Conservation (phyloP, 2,329 filamentous ascomycete genomes). For the Cryphonectria naterciae region DNA sequence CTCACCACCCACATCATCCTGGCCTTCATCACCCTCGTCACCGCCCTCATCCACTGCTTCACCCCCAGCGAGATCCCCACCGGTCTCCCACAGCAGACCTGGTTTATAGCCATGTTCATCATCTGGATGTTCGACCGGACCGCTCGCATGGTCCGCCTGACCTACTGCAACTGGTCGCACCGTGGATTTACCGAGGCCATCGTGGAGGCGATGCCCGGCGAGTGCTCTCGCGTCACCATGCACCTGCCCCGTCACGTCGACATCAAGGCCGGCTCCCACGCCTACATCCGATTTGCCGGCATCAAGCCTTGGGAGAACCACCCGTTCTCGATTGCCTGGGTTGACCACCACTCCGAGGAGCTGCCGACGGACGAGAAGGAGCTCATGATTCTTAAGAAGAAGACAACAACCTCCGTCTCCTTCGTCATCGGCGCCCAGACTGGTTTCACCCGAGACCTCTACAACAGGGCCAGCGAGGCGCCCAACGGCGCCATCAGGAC, state of each 20-base stretch:
- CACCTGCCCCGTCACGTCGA: slow-evolving; percentile 68
- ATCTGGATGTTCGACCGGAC: slow-evolving; percentile 77
- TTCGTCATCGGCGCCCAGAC: slow-evolving; percentile 87
- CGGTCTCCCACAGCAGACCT: slow-evolving; percentile 71
- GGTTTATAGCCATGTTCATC: slow-evolving; percentile 73
- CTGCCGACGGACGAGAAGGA: slow-evolving; percentile 49
- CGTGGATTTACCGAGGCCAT: slow-evolving; percentile 65
- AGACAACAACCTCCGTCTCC: slow-evolving; percentile 63
- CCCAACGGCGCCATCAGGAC: slow-evolving; percentile 62
- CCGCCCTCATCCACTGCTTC: slow-evolving; percentile 78
- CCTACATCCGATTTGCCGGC: slow-evolving; percentile 72
- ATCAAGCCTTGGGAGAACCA: slow-evolving; percentile 74
- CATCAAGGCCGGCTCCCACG: slow-evolving; percentile 72
- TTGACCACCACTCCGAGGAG: slow-evolving; percentile 54
- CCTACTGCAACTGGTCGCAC: slow-evolving; percentile 68
- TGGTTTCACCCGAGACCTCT: slow-evolving; percentile 84
- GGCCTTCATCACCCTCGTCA: slow-evolving; percentile 68
- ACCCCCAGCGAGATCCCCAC: slow-evolving; percentile 64
- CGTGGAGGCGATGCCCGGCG: slow-evolving; percentile 70
- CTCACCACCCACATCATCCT: slow-evolving; percentile 82
- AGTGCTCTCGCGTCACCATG: slow-evolving; percentile 71
- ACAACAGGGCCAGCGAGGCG: slow-evolving; percentile 64
- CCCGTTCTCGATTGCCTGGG: slow-evolving; percentile 80
- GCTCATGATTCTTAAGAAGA: slow-evolving; percentile 34
- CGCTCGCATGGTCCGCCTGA: slow-evolving; percentile 63